Evolutionary conservation across 176 grass and related monocot genomes (phyloP).

Genomic region (Carex cristatella): DNA sequence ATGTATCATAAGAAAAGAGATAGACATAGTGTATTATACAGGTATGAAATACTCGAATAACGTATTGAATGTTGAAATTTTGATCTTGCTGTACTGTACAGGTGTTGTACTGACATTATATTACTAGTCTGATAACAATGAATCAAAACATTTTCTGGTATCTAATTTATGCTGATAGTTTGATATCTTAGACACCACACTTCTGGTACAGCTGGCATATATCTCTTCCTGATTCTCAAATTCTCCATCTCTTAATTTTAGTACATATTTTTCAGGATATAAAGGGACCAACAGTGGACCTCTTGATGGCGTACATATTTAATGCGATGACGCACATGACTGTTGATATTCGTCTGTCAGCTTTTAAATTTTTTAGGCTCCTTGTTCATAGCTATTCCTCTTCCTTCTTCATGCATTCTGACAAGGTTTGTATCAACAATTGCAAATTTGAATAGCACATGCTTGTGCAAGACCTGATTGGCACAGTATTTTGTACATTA

Average conservation of each 20-base stretch:
- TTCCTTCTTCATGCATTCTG: constrained; percentile 69
- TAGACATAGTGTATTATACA: background rate
- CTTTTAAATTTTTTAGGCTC: constrained; percentile 91
- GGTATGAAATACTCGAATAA: background rate
- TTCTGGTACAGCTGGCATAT: background rate
- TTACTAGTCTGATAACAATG: background rate
- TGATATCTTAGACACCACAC: background rate
- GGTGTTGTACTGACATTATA: background rate
- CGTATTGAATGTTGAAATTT: background rate
- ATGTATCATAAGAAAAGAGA: background rate
- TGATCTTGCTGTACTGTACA: background rate
- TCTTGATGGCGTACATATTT: constrained; percentile 79
- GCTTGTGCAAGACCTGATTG: background rate
- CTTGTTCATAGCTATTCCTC: constrained; percentile 61
- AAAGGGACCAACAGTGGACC: constrained; percentile 44
- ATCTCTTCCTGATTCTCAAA: background rate
- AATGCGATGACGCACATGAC: constrained; percentile 86
- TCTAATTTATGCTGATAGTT: background rate
- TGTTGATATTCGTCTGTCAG: constrained; percentile 67
- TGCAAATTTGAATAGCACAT: background rate
- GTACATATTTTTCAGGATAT: constrained; percentile 64
- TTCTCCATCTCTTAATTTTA: background rate
- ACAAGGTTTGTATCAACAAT: constrained; percentile 42
- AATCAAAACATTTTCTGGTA: background rate
- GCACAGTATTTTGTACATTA: constrained; percentile 17